Percentiles rank a stretch among this genome's conserved stretches.
Evolutionary conservation across 495 filamentous ascomycete genomes (phyloP).

Genomic region (Hyaloscypha variabilis): DNA sequence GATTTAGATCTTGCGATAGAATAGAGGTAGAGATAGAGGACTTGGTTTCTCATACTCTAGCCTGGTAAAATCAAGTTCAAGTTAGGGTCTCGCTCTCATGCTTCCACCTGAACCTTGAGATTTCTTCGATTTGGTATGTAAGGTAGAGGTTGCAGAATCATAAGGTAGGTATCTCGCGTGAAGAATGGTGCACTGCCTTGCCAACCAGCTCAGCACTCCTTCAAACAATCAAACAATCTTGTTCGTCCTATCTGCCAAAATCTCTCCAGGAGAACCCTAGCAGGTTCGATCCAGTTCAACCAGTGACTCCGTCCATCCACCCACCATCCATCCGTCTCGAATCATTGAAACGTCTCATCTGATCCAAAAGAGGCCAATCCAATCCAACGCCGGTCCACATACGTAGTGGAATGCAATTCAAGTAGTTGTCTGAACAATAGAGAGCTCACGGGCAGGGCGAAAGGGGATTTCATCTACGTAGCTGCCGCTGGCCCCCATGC

Average conservation of each 20-base stretch:
- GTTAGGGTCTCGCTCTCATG: no score
- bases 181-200: not conserved
- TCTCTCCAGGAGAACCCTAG: not conserved
- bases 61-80: no score
- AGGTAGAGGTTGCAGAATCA: no score
- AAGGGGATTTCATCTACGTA: constrained; percentile 1
- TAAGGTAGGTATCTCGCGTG: not conserved
- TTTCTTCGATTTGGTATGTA: no score
- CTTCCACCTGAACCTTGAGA: no score
- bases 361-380: not conserved
- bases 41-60: no score
- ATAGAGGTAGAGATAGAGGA: not conserved
- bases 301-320: not conserved
- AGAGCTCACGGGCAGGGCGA: not conserved
- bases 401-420: not conserved
- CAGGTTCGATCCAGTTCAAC: not conserved
- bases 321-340: not conserved
- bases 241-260: not conserved
- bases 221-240: constrained; percentile 4
- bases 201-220: not conserved
- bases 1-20: not conserved
- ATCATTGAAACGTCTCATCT: no score
- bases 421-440: no score
- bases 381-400: not conserved
- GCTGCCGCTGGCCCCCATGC: constrained; percentile 62